Percentiles rank a stretch among this genome's conserved stretches.
Conservation (phyloP, 169 alveolate species). For the Perkinsus olseni region DNA sequence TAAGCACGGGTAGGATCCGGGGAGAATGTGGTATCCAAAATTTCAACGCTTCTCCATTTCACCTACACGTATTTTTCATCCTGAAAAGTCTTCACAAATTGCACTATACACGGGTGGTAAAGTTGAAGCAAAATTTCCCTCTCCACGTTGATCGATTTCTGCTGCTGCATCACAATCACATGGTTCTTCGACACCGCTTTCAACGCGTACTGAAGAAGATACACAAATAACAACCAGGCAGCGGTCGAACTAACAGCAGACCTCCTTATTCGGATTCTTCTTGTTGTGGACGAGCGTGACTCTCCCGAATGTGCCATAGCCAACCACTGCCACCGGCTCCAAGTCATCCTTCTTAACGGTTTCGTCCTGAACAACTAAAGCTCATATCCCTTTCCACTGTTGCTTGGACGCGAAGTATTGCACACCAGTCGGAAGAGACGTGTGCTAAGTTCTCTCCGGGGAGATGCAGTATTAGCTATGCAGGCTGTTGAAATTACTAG, state of each 20-base stretch:
- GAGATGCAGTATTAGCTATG: too few relatives aligned
- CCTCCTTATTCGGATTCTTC: conserved; percentile 9
- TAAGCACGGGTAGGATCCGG: too few relatives aligned
- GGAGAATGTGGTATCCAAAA: too few relatives aligned
- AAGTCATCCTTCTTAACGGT: conserved; percentile 26
- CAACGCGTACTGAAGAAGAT: conserved; percentile 30
- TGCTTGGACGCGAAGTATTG: too few relatives aligned
- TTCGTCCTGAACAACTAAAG: background rate
- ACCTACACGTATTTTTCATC: conserved; percentile 19
- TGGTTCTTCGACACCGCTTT: conserved; percentile 29
- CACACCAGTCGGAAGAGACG: too few relatives aligned
- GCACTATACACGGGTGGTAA: conserved; percentile 54
- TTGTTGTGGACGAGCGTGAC: conserved; percentile 31
- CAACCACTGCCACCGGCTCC: conserved; percentile 29
- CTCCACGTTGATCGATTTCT: conserved; percentile 38
- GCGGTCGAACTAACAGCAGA: background rate
- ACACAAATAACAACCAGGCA: background rate
- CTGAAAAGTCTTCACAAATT: conserved; percentile 46
- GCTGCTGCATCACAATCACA: conserved; percentile 28
- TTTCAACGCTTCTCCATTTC: too few relatives aligned
- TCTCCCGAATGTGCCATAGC: conserved; percentile 44
- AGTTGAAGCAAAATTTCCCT: conserved; percentile 38
- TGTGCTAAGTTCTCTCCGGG: too few relatives aligned
- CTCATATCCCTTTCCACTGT: too few relatives aligned
- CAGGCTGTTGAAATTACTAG: too few relatives aligned